A percentile compares a stretch with the other conserved stretches of the same genome.
These are phyloP conservation scores for Tremellales sp. DNA, from an alignment of 1,284 basidiomycete species.

Conservation along the genomic window DNA sequence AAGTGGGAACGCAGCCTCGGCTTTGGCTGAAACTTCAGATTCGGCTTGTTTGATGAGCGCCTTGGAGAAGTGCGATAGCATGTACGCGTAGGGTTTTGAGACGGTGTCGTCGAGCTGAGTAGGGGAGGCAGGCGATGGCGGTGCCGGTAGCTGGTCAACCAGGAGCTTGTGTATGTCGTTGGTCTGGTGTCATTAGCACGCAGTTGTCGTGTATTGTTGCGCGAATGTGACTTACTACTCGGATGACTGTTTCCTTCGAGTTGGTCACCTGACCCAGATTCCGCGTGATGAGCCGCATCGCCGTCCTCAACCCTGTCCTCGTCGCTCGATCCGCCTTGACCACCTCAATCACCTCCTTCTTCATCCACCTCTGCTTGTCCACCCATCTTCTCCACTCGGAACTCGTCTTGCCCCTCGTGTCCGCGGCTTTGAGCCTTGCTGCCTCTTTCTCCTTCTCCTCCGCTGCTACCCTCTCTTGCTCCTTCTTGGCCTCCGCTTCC, in stretches of 20 bases:
- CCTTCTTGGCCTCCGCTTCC: conserved; percentile 11
- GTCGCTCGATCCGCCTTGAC: conserved; percentile 63
- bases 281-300: conserved; percentile 80
- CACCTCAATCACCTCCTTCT: conserved; percentile 64
- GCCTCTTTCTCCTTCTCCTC: conserved; percentile 13
- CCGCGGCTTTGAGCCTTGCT: conserved; percentile 8
- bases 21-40: conserved; percentile 86
- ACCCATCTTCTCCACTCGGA: conserved; percentile 68
- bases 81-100: conserved; percentile 59
- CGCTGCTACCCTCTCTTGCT: not conserved
- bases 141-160: conserved; percentile 41
- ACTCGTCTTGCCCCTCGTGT: conserved; percentile 42
- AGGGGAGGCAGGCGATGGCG: conserved; percentile 47
- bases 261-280: conserved; percentile 91
- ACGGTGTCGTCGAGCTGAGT: conserved; percentile 39
- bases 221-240: conserved; percentile 44
- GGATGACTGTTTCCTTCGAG: conserved; percentile 66
- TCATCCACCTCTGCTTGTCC: conserved; percentile 62
- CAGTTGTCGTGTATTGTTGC: conserved; percentile 4
- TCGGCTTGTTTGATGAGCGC: conserved; percentile 88
- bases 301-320: conserved; percentile 51
- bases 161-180: conserved; percentile 60
- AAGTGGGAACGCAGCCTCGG: conserved; percentile 76
- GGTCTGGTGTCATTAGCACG: conserved; percentile 57
- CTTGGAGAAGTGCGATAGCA: conserved; percentile 82